Evolutionary conservation across 2,329 filamentous ascomycete genomes (phyloP).

Genomic region (Xylaria sp.): DNA sequence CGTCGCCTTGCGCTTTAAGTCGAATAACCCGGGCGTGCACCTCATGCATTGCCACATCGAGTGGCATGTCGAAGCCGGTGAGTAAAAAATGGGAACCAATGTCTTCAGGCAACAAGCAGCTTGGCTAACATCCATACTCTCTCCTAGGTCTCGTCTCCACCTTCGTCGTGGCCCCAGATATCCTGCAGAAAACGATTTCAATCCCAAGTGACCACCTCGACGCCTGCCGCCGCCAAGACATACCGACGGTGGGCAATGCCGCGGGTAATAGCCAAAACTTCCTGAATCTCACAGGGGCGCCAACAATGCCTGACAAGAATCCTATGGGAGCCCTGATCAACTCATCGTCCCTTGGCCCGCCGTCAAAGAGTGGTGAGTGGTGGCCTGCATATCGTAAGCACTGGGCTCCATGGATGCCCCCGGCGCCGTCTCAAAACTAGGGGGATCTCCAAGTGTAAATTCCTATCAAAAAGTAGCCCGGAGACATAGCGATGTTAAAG

Average conservation of each 20-base stretch:
- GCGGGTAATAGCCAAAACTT: slow-evolving; percentile 18
- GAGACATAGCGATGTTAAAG: neutral
- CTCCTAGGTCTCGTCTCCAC: slow-evolving; percentile 26
- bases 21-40: slow-evolving; percentile 27
- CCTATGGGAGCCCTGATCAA: slow-evolving; percentile 28
- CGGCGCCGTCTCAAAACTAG: slow-evolving; percentile 10
- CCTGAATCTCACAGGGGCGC: slow-evolving; percentile 25
- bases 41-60: slow-evolving; percentile 34
- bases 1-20: slow-evolving; percentile 27
- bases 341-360: neutral
- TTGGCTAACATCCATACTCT: neutral
- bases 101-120: neutral
- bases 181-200: slow-evolving; percentile 17
- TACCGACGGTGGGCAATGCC: slow-evolving; percentile 27
- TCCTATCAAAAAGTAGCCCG: too few relatives aligned
- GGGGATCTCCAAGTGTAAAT: neutral
- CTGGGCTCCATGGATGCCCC: slow-evolving; percentile 29
- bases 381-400: slow-evolving; percentile 29
- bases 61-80: slow-evolving; percentile 32
- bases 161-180: slow-evolving; percentile 26
- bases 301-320: slow-evolving; percentile 3
- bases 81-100: neutral
- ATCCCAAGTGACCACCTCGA: slow-evolving; percentile 25
- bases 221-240: slow-evolving; percentile 28
- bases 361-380: slow-evolving; percentile 18